Conservation (phyloP, 371 early-diverging fungal species). For the Rhizopus delemar region DNA sequence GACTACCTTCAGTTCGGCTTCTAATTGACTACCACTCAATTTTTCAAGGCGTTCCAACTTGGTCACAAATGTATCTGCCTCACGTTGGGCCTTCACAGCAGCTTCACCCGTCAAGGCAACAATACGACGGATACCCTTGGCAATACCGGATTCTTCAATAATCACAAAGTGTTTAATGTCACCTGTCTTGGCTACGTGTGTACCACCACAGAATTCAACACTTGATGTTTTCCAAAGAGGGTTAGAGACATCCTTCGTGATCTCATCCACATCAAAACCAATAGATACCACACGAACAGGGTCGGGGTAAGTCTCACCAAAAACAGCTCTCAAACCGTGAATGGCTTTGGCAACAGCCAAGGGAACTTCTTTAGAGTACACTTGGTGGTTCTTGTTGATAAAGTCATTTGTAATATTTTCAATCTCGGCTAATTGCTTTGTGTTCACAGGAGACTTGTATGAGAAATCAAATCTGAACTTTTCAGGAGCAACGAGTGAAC, state of each 20-base stretch:
- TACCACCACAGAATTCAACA: slow-evolving; percentile 99
- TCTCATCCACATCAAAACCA: slow-evolving; percentile 86
- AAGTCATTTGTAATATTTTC: slow-evolving; percentile 85
- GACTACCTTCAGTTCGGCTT: slow-evolving; percentile 77
- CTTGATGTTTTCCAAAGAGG: slow-evolving; percentile 79
- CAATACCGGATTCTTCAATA: slow-evolving; percentile 92
- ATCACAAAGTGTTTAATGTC: slow-evolving; percentile 92
- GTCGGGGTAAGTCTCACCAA: slow-evolving; percentile 96
- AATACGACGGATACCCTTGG: slow-evolving; percentile 98
- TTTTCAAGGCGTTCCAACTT: slow-evolving; percentile 62
- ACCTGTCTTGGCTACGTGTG: slow-evolving; percentile 93
- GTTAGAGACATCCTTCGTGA: slow-evolving; percentile 81
- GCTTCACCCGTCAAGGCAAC: slow-evolving; percentile 96
- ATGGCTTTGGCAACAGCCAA: slow-evolving; percentile 82
- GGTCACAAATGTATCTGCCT: slow-evolving; percentile 66
- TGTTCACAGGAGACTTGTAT: slow-evolving; percentile 74
- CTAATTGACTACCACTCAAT: slow-evolving; percentile 67
- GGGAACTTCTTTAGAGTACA: slow-evolving; percentile 87
- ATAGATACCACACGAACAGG: slow-evolving; percentile 95
- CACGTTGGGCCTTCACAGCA: slow-evolving; percentile 70
- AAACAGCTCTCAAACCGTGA: slow-evolving; percentile 91
- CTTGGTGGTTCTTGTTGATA: slow-evolving; percentile 73
- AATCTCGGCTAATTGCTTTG: slow-evolving; percentile 79
- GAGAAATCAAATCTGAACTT: slow-evolving; percentile 98
- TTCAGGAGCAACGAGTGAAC: slow-evolving; percentile 96